Base-by-base conservation (phyloP, 371 early-diverging fungal species). In the Mucor racemosus region DNA sequence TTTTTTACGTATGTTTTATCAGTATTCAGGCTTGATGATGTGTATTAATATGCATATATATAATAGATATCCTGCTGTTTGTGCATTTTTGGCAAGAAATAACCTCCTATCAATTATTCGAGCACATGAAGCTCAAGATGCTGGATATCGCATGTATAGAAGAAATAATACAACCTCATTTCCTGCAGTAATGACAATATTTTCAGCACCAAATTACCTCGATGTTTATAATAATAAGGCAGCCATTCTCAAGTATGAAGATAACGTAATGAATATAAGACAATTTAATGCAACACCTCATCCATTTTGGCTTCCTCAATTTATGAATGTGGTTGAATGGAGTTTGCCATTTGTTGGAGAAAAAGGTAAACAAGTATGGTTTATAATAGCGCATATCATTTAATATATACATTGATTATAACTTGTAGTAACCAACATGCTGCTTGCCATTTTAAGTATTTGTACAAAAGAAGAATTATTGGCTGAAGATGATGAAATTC, bases 141-240 rank as follows among this genome's bases (percentile, higher is more conserved):
- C 94, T 35, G 99, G 99, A n/a, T 96, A 95, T 77, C 90, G 95
- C 46, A 97, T 97, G 97, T 97, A 97, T 74, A 87, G 94, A 64
- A 95, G 94, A 75, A 96, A 93, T 68, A 88, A 90, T 69, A 88
- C 95, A 4, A 97, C 96, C 0, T 94, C 94, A 9, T 99, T 97
- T 77, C 97, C 96, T 8, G 88, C 96, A 1, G 95, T 98, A 7
- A 96, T 97, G 84, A 99, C 99, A 44, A 93, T 99, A 55, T 98
- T 99, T 71, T 95, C 95, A 10, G 98, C 98, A 40, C 99, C 99
- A 19, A 98, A 98, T 76, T 98, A 98, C 73, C 79, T 99, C 53
- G 99, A 97, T 75, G 88, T 96, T 9, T 99, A 99, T 81, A 97
- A 96, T 82, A 99, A 98, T 87, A 98, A 97, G 84, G 99, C 97